Conservation (phyloP, 805 yeast species). For the Zygosaccharomyces lentus region DNA sequence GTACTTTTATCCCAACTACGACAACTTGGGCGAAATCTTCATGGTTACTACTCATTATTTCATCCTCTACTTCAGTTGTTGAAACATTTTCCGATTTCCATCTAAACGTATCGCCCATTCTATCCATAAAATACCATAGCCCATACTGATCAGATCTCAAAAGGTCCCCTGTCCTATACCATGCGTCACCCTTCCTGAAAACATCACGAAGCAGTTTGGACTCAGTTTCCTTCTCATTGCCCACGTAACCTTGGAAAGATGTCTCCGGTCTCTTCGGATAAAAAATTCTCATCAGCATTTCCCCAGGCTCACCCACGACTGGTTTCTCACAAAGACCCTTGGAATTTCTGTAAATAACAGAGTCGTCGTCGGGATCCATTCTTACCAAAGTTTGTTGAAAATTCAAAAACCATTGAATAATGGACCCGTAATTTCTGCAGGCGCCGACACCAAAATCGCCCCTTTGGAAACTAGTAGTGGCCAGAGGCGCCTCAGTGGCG, state of each 20-base stretch:
- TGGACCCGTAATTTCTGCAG: conserved; percentile 70
- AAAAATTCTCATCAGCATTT: conserved; percentile 71
- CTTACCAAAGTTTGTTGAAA: conserved; percentile 58
- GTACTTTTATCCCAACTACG: conserved; percentile 83
- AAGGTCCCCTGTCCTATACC: conserved; percentile 85
- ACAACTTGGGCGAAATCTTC: conserved; percentile 56
- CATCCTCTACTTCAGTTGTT: conserved; percentile 88
- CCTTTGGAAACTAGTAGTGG: conserved; percentile 71
- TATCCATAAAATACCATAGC: conserved; percentile 76
- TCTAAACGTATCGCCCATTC: conserved; percentile 91
- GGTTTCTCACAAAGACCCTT: conserved; percentile 59
- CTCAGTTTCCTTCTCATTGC: conserved; percentile 72
- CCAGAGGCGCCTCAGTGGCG: conserved; percentile 88
- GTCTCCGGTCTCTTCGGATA: conserved; percentile 60
- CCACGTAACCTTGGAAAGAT: conserved; percentile 85
- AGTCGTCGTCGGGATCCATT: conserved; percentile 78
- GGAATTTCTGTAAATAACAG: conserved; percentile 64
- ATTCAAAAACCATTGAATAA: conserved; percentile 49
- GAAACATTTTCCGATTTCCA: conserved; percentile 97
- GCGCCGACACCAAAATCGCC: conserved; percentile 86
- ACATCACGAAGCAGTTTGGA: conserved; percentile 72
- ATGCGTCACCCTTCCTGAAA: conserved; percentile 82
- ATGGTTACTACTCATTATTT: conserved; percentile 40
- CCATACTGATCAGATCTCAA: conserved; percentile 64
- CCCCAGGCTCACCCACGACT: conserved; percentile 69